Evolutionary conservation across 768 basidiomycete species (phyloP).

Genomic region (Imleria badia): DNA sequence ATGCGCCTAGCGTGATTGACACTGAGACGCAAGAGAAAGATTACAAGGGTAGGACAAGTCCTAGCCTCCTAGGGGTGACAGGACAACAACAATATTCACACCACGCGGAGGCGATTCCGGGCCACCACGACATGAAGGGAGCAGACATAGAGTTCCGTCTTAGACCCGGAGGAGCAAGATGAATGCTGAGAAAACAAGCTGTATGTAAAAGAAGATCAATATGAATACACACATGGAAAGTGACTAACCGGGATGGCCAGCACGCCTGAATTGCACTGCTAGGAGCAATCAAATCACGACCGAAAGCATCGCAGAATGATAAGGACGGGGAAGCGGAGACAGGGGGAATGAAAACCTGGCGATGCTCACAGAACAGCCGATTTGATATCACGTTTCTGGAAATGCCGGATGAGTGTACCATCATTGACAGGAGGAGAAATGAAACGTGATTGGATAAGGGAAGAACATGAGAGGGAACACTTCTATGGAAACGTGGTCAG

Average conservation of each 20-base stretch:
- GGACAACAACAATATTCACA: conserved; percentile 13
- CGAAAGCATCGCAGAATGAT: conserved; percentile 30
- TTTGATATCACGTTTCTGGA: conserved; percentile 36
- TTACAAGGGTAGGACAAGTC: conserved; percentile 20
- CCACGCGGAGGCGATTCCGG: conserved; percentile 20
- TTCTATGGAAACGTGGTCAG: conserved; percentile 23
- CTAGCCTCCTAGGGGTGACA: conserved; percentile 19
- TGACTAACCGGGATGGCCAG: conserved; percentile 17
- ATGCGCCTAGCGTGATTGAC: conserved; percentile 7
- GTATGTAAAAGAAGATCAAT: conserved; percentile 35
- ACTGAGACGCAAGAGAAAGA: conserved; percentile 24
- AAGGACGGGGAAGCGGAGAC: conserved; percentile 16
- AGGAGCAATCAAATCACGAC: conserved; percentile 31
- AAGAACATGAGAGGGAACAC: conserved; percentile 2
- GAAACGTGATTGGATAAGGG: conserved; percentile 22
- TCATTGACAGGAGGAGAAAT: conserved; percentile 10
- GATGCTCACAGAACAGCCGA: conserved; percentile 32
- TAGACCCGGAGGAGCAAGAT: conserved; percentile 29
- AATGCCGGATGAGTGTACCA: conserved; percentile 19
- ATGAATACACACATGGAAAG: conserved; percentile 23
- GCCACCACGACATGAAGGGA: conserved; percentile 25
- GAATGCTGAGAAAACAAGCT: conserved; percentile 16
- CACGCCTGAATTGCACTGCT: conserved; percentile 23
- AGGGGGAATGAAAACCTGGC: conserved; percentile 27
- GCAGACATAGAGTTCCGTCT: conserved; percentile 28